Percentiles rank a stretch among this genome's conserved stretches.
Conservation (phyloP, 768 basidiomycete genomes). For the Coprinopsis strossmayeri region DNA sequence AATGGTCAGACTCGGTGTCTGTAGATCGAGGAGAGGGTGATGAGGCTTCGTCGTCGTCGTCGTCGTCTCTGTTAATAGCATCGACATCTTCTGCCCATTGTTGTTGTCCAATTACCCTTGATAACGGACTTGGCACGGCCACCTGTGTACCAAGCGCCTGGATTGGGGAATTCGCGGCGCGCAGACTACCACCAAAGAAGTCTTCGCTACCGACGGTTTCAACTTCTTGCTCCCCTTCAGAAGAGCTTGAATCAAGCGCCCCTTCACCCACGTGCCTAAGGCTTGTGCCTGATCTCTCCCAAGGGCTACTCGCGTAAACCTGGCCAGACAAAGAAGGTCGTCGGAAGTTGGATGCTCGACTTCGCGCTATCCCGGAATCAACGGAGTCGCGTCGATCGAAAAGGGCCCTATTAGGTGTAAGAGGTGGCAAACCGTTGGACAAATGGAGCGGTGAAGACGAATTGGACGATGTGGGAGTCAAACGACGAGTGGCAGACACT, state of each 20-base stretch:
- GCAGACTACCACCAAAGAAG: constrained; percentile 8
- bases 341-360: constrained; percentile 31
- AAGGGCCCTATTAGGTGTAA: constrained; percentile 34
- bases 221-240: constrained; percentile 27
- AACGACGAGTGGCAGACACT: constrained; percentile 35
- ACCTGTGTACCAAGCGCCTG: constrained; percentile 21
- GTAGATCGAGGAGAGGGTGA: constrained; percentile 58
- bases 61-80: constrained; percentile 42
- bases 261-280: constrained; percentile 69
- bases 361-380: constrained; percentile 25
- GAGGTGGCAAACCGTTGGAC: constrained; percentile 35
- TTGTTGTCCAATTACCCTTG: constrained; percentile 46
- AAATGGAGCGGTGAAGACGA: constrained; percentile 50
- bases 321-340: constrained; percentile 36
- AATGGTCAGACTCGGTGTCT: constrained; percentile 48
- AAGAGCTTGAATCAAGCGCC: constrained; percentile 69
- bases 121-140: constrained; percentile 61
- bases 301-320: constrained; percentile 31
- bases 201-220: constrained; percentile 31
- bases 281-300: constrained; percentile 33
- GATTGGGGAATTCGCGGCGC: constrained; percentile 28
- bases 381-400: constrained; percentile 30
- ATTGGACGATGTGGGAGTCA: constrained; percentile 53
- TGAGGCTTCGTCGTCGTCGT: constrained; percentile 42
- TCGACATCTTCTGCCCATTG: constrained; percentile 51